A percentile compares a stretch with the other conserved stretches of the same genome.
Evolutionary conservation across 2,329 filamentous ascomycete species (phyloP).

Genomic region (Biscogniauxia sp.): DNA sequence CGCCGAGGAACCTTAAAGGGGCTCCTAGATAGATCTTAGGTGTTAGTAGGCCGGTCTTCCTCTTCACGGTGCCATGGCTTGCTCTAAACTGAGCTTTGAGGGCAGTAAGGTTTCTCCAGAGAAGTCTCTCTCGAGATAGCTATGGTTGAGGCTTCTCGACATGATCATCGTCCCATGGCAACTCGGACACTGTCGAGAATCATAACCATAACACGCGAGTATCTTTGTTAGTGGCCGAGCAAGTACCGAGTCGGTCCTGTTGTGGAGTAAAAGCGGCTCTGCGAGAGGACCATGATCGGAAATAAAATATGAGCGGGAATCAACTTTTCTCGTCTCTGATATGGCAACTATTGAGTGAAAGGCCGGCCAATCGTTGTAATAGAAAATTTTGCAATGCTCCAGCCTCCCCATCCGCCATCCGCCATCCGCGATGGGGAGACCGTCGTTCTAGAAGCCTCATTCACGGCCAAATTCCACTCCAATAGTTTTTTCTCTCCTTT

Average conservation of each 20-base stretch:
- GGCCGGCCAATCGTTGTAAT: neutral
- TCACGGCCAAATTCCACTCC: neutral
- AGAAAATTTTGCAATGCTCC: neutral
- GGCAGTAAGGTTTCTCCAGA: too few species aligned
- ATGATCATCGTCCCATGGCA: neutral
- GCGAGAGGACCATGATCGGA: conserved; percentile 1
- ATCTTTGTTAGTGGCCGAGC: conserved; percentile 21
- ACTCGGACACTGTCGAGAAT: neutral
- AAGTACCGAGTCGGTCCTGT: conserved; percentile 30
- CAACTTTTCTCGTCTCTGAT: neutral
- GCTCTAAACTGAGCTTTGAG: neutral
- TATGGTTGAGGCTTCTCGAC: neutral
- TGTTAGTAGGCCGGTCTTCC: neutral
- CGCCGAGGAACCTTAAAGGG: neutral
- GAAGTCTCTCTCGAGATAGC: too few species aligned
- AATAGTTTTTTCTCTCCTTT: too few species aligned
- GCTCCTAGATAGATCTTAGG: neutral
- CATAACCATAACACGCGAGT: neutral
- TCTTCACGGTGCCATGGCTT: neutral
- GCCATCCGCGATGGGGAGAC: neutral
- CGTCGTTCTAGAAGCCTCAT: neutral
- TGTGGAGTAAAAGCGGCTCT: conserved; percentile 29
- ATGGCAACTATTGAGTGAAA: neutral
- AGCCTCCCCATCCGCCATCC: neutral
- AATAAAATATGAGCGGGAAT: neutral